Conservation (phyloP, 495 filamentous ascomycete genomes). For the Haplographium delicatum region DNA sequence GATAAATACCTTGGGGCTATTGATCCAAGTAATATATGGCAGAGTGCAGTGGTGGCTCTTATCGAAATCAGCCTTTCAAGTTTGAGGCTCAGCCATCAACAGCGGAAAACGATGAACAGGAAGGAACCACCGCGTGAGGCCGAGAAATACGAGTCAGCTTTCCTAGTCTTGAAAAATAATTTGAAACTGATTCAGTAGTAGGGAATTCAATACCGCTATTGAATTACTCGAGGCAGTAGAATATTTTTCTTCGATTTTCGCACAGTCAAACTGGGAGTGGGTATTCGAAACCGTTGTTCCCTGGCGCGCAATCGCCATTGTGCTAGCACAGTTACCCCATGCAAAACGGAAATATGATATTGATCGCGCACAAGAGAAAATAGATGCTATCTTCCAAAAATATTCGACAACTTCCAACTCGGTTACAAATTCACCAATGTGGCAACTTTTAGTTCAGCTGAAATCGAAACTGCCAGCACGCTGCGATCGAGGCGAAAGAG, state of each 20-base stretch:
- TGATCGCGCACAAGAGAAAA: constrained; percentile 13
- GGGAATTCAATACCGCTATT: constrained; percentile 12
- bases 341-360: constrained; percentile 4
- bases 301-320: constrained; percentile 12
- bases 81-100: constrained; percentile 2
- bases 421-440: constrained; percentile 5
- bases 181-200: background rate
- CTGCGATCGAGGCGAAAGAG: too few species aligned
- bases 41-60: background rate
- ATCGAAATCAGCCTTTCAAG: constrained; percentile 2
- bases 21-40: background rate
- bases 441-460: constrained; percentile 9
- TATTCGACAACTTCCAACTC: background rate
- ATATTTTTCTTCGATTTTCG: constrained; percentile 3
- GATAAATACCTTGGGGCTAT: constrained; percentile 3
- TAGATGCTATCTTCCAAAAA: constrained; percentile 7
- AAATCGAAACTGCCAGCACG: background rate
- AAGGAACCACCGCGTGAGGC: background rate
- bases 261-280: constrained; percentile 18
- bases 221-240: constrained; percentile 14
- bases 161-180: background rate
- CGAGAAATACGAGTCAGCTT: constrained; percentile 5
- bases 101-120: background rate
- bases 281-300: constrained; percentile 13
- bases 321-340: constrained; percentile 10